Base-by-base conservation (phyloP, 2,329 filamentous ascomycete species). In the Leptographium lundbergii region DNA sequence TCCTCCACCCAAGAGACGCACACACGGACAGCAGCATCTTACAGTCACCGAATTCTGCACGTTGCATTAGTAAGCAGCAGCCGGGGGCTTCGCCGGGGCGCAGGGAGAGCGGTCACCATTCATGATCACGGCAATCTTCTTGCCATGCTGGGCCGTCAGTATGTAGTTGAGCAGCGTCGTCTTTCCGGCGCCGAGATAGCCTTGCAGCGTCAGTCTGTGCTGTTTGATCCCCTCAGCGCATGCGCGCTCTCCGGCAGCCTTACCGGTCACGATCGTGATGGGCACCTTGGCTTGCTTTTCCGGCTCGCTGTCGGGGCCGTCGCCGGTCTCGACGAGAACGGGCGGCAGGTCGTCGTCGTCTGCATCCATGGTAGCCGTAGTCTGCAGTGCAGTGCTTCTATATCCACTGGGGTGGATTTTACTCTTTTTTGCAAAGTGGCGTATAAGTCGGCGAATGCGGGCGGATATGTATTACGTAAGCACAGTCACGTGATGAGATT, bases 141-240 rank as follows among this genome's bases (percentile, higher is more conserved):
- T 97, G 71, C 92, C 92, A 78, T 99, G 94, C 62, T 92, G 86
- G 60, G 91, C 91, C 32, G 88, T 95, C 57, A 99, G 77, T 62
- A 99, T 97, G 71, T 97, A 96, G 71, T 99, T 97, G 60, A 99
- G 77, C 34, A 97, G 74, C 0, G 92, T 97, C 0, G 92, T 97
- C 73, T 99, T 99, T 22, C 94, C 94, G 10, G 94, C 90, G 22
- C 94, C 94, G 4, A 99, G 81, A 68, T 99, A 99, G 4, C 94
- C 90, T 94, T 32, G 24, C 14, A 10, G 51, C 19, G 39, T 55
- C 22, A 39, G 58, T 42, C 13, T 5, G 42, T 17, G 29, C 2
- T 6, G 42, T 34, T 14, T 6, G 42, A 32, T 14, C 1, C 25
- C n/a, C 29, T 19, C 54, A 11, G 9, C 25, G 6, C 5, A 32